phyloP scores from a whole-genome alignment of 2,329 filamentous ascomycete species.

The Dothistroma pini region DNA sequence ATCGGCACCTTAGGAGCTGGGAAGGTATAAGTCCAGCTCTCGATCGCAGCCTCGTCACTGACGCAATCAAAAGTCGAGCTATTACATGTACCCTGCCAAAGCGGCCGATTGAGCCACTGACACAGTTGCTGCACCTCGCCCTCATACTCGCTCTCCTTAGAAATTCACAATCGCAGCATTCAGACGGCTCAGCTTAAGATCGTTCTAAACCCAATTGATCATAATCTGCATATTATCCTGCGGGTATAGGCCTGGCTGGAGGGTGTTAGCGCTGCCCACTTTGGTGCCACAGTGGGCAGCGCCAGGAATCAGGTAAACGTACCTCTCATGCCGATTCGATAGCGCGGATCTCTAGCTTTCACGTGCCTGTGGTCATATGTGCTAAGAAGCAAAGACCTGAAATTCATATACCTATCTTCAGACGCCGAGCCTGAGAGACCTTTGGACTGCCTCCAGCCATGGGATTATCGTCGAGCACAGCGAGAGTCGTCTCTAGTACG shows the following conservation, averaged over 20 bases:
- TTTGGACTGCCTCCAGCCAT: no score
- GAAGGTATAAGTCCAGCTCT: slow-evolving; percentile 24
- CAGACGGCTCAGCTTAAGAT: slow-evolving; percentile 42
- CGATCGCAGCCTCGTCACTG: slow-evolving; percentile 32
- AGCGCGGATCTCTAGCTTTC: no score
- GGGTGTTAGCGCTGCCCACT: slow-evolving; percentile 14
- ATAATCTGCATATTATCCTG: slow-evolving; percentile 46
- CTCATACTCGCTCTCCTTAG: slow-evolving; percentile 12
- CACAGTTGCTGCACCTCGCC: slow-evolving; percentile 42
- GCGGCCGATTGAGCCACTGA: slow-evolving; percentile 43
- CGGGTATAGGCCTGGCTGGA: slow-evolving; percentile 40
- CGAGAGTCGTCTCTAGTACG: no score
- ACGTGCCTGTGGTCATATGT: no score
- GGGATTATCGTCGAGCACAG: no score
- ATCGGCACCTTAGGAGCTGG: slow-evolving; percentile 21
- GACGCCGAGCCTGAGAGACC: no score
- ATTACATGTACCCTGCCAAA: slow-evolving; percentile 41
- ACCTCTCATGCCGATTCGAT: no score
- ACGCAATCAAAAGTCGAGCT: slow-evolving; percentile 37
- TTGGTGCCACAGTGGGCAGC: slow-evolving; percentile 52
- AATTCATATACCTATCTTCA: no score
- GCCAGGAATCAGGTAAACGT: slow-evolving; percentile 52
- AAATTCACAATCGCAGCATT: slow-evolving; percentile 37
- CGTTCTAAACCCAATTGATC: slow-evolving; percentile 54
- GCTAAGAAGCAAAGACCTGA: no score